Base-by-base conservation (phyloP, 2,329 filamentous ascomycete species). In the Chrysoporthe deuterocubensis region DNA sequence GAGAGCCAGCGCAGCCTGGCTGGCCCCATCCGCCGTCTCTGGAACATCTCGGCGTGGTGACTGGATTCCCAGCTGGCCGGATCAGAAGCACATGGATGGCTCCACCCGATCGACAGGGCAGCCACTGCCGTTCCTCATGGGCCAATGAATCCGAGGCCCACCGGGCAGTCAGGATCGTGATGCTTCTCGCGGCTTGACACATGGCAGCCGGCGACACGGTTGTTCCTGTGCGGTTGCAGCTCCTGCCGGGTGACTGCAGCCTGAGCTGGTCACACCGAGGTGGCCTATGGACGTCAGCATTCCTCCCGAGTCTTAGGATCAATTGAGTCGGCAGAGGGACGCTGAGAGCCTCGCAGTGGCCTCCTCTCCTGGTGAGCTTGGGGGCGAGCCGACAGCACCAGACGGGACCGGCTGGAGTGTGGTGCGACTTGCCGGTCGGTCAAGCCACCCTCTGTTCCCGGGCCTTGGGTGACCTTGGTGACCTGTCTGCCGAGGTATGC, bases 51-150 rank as follows among this genome's bases (percentile, higher is more conserved):
- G 44, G 57, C 54, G 43, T 40, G 11, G 26, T 56, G 43, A 50
- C 48, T 42, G 54, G 46, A 21, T 48, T 65, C 63, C 63, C 63
- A 42, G 58, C 58, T 48, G 58, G 65, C 56, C 44, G 68, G 68
- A 42, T 68, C 57, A 48, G 37, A 67, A 56, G 65, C 66, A 68
- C 34, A 58, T 57, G n/a, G 52, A 62, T 65, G 68, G 68, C 63
- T 62, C 60, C 52, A 44, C 40, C 26, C 59, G 59, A 63, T 62
- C 68, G 48, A 44, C 46, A 69, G 34, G 64, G 66, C 64, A 52
- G 42, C 50, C 50, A 42, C 34, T 8, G 37, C 62, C 68, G 52
- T 68, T 61, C 16, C 40, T 42, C 52, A 50, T 50, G 37, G 60
- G 63, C 68, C 68, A 70, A 66, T 68, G 66, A 60, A 48, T 62